Conservation (phyloP, 192 early-diverging fungal species). For the Entomortierella chlamydospora region DNA sequence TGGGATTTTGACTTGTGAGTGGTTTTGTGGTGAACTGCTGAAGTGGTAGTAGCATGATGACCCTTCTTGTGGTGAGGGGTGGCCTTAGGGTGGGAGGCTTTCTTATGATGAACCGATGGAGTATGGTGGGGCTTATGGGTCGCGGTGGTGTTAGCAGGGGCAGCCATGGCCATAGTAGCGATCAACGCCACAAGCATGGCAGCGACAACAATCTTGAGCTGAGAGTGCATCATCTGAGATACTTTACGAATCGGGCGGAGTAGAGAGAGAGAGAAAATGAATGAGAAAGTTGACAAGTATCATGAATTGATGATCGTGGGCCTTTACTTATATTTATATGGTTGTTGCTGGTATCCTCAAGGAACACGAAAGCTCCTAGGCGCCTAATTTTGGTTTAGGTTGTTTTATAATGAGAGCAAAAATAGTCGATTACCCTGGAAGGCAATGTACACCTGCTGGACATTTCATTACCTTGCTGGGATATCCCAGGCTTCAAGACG, state of each 20-base stretch:
- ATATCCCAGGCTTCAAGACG: no score
- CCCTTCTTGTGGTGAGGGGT: not conserved
- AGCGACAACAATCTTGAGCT: slow-evolving; percentile 24
- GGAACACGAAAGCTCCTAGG: no score
- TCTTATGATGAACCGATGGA: not conserved
- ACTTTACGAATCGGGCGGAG: not conserved
- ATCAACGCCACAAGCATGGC: slow-evolving; percentile 34
- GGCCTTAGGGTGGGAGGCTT: not conserved
- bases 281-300: no score
- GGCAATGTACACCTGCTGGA: no score
- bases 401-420: no score
- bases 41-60: not conserved
- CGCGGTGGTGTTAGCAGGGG: not conserved
- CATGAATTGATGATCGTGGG: no score
- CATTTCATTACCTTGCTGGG: no score
- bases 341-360: no score
- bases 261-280: not conserved
- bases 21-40: not conserved
- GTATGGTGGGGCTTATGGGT: no score
- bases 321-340: no score
- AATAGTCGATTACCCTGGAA: no score
- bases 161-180: slow-evolving; percentile 29
- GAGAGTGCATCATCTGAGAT: slow-evolving; percentile 28
- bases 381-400: no score
- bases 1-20: not conserved